These are phyloP conservation scores for Fusarium sambucinum DNA, from an alignment of 2,329 filamentous ascomycete genomes.

Conservation along the genomic window DNA sequence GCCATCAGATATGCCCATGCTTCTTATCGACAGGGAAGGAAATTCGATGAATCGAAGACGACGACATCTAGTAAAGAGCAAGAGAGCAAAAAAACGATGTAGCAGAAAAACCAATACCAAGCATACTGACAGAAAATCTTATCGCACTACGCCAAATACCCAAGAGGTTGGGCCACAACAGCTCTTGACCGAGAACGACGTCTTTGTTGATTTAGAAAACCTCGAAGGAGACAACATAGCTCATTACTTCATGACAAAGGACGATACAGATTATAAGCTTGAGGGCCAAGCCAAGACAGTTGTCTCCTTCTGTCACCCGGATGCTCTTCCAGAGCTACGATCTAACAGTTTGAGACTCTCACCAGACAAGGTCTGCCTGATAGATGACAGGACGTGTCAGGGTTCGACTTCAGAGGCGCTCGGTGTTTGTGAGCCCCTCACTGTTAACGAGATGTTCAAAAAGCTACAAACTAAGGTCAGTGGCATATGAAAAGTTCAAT, in stretches of 20 bases:
- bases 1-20: not conserved
- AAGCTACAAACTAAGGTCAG: not conserved
- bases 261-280: not conserved
- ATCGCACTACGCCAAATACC: not conserved
- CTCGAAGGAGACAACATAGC: fast-evolving
- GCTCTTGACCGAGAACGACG: not conserved
- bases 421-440: not conserved
- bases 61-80: fast-evolving
- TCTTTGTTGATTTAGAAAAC: fast-evolving
- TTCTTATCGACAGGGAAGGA: not conserved
- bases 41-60: not conserved
- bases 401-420: fast-evolving
- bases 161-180: fast-evolving
- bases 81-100: not conserved
- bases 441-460: fast-evolving
- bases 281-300: not conserved
- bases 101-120: fast-evolving
- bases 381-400: not conserved
- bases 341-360: not conserved
- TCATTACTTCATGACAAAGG: slow-evolving; percentile 2
- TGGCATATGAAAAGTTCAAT: too few relatives aligned
- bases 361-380: fast-evolving
- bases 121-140: fast-evolving
- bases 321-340: not conserved
- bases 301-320: not conserved